Base-by-base conservation (phyloP, 257 asterid genomes). In the Euphrasia confusa region DNA sequence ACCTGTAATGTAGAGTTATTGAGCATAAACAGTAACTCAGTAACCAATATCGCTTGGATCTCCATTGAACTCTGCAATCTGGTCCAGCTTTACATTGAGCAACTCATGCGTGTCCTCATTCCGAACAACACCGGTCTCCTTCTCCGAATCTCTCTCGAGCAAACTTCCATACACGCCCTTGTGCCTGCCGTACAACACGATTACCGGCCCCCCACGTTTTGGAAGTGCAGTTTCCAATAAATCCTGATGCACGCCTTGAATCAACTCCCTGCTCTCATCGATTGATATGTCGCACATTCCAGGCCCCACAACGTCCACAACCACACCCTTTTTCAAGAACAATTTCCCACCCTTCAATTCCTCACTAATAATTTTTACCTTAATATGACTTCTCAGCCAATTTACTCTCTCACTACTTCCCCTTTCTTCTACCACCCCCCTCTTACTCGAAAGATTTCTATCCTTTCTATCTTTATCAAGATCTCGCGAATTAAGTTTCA, bases 1-100 rank as follows among this genome's bases (percentile, higher is more conserved):
- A 71, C 54, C 57, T 21, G 32, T 15, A 54, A 50, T 18, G 44
- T 35, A 40, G 49, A 56, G 50, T 5, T 56, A 9, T 56, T n/a
- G 12, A 11, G 55, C 26, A 49, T n/a, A 49, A 49, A 49, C 54
- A 32, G 54, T 47, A 13, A n/a, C 61, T 81, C 74, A 92, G 59
- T 84, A 87, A 37, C 89, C 96, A 68, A 92, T 69, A 49, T 89
- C 78, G 56, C 84, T 80, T 2, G 95, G 97, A 76, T 92, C 99
- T 21, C 99, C 99, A 0, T 78, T 71, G 72, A 74, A 92, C 80
- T 92, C 99, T 0, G 99, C 97, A 66, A 92, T 77, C 76, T 92
- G 94, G 68, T 89, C 99, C 50, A 92, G 97, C 60, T 70, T 80
- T 63, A 89, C 94, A 65, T 77, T 80, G 30, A 90, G 72, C 69